A percentile compares a stretch with the other conserved stretches of the same genome.
Conservation (phyloP, 306 rosid species). For the Canavalia ensiformis region DNA sequence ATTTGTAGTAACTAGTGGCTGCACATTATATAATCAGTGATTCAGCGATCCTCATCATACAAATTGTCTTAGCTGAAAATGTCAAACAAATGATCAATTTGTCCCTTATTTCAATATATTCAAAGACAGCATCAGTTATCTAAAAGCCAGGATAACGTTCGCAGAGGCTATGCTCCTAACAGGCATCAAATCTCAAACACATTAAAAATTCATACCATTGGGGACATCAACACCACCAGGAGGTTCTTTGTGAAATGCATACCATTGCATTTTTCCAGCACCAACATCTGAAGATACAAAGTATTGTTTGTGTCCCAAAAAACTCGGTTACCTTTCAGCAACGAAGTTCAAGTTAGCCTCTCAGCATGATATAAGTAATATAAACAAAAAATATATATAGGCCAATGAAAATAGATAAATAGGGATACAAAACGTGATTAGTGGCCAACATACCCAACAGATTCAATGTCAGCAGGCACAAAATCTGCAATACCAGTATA, state of each 20-base stretch:
- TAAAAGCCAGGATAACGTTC: constrained; percentile 10
- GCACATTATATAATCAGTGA: not conserved
- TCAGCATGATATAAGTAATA: constrained; percentile 12
- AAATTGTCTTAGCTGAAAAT: not conserved
- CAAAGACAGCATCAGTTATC: not conserved
- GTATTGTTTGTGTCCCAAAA: constrained; percentile 96
- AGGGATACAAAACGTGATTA: constrained; percentile 13
- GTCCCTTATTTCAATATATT: not conserved
- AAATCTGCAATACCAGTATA: constrained; percentile 92
- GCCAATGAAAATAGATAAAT: constrained; percentile 23
- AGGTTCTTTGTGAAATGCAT: constrained; percentile 80
- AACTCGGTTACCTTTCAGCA: constrained; percentile 83
- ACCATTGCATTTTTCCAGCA: constrained; percentile 95
- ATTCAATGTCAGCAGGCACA: constrained; percentile 85
- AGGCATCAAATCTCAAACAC: constrained; percentile 40
- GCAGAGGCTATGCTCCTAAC: constrained; percentile 9
- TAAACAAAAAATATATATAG: not conserved
- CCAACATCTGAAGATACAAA: constrained; percentile 94
- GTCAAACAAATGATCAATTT: constrained; percentile 18
- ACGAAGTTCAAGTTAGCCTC: constrained; percentile 41
- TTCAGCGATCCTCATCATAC: not conserved
- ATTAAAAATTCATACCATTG: constrained; percentile 54
- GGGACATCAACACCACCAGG: constrained; percentile 79
- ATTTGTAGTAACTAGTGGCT: not conserved
- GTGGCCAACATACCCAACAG: constrained; percentile 74